phyloP scores from a whole-genome alignment of 345 rosid genomes.

The Linum tenue region DNA sequence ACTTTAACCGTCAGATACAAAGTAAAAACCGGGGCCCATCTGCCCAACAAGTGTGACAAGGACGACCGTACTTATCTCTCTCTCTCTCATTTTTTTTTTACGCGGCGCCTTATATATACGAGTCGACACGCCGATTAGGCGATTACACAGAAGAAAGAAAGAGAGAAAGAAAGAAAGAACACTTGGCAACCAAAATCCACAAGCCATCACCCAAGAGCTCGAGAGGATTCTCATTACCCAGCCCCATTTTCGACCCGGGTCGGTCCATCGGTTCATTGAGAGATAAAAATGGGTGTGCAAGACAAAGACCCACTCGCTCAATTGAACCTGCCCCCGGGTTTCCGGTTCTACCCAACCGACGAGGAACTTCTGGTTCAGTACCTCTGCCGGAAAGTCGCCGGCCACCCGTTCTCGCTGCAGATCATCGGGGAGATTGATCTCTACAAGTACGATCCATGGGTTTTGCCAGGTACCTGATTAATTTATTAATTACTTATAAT shows the following conservation, averaged over 20 bases:
- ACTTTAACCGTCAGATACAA: slow-evolving; percentile 14
- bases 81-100: background rate
- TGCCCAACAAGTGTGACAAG: slow-evolving; percentile 28
- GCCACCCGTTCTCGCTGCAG: slow-evolving; percentile 53
- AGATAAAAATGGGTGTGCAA: slow-evolving; percentile 46
- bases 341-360: slow-evolving; percentile 90
- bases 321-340: slow-evolving; percentile 88
- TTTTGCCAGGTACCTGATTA: slow-evolving; percentile 72
- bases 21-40: slow-evolving; percentile 20
- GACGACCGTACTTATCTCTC: slow-evolving; percentile 68
- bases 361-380: slow-evolving; percentile 92
- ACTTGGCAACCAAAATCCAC: background rate
- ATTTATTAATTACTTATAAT: no score
- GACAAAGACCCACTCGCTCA: slow-evolving; percentile 71
- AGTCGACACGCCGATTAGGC: background rate
- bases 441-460: slow-evolving; percentile 93
- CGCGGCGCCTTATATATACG: slow-evolving; percentile 24
- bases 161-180: background rate
- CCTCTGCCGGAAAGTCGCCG: slow-evolving; percentile 74
- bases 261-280: no score
- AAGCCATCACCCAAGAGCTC: no score
- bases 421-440: slow-evolving; percentile 83
- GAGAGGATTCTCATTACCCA: no score
- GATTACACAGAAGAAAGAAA: background rate
- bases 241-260: background rate